phyloP scores from a whole-genome alignment of 208 protist genomes.

The Crithidia acanthocephali region DNA sequence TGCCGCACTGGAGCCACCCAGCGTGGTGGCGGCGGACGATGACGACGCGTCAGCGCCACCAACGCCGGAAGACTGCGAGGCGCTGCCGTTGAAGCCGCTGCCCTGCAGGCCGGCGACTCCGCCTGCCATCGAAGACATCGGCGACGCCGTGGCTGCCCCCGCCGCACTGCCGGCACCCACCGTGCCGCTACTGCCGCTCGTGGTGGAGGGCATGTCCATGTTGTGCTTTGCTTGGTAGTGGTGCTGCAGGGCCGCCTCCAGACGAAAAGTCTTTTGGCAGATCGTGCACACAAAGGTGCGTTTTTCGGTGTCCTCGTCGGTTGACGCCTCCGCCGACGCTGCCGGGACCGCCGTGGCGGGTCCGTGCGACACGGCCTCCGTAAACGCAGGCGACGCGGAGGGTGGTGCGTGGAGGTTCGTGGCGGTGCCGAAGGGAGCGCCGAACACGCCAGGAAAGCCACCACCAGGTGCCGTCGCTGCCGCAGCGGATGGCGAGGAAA shows the following conservation, averaged over 20 bases:
- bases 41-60: not conserved
- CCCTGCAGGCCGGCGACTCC: not conserved
- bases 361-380: not conserved
- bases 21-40: not conserved
- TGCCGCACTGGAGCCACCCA: not conserved
- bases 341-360: not conserved
- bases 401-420: not conserved
- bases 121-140: not conserved
- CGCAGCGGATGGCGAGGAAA: not conserved
- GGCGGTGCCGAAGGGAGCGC: constrained; percentile 26
- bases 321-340: constrained; percentile 7
- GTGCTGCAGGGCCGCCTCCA: constrained; percentile 89
- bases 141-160: not conserved
- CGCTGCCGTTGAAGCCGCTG: not conserved
- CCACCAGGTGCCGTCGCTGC: constrained; percentile 12
- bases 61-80: not conserved
- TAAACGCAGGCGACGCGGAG: not conserved
- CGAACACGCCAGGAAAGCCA: constrained; percentile 29
- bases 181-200: constrained; percentile 1
- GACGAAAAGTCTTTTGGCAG: constrained; percentile 88
- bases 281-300: constrained; percentile 83
- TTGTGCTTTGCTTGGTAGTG: constrained; percentile 93
- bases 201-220: constrained; percentile 70
- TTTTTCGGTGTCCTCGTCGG: constrained; percentile 50
- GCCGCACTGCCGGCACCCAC: not conserved